Base-by-base conservation (phyloP, 2,329 filamentous ascomycete genomes). In the Hymenoscyphus infarciens region DNA sequence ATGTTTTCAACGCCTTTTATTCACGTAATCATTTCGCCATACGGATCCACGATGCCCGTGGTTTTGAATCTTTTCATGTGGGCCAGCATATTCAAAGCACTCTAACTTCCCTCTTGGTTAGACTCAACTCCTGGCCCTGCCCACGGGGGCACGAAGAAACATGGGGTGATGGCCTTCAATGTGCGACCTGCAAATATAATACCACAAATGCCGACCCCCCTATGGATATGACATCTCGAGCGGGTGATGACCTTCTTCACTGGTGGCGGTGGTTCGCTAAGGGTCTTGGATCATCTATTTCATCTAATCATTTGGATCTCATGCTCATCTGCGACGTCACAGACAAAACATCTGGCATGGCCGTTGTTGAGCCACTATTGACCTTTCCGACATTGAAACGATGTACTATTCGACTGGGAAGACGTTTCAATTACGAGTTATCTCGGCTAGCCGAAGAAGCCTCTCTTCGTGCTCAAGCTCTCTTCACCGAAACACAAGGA, bases 121-220 rank as follows among this genome's bases (percentile, higher is more conserved):
- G 58, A 60, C 58, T 60, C 58, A 60, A 60, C 8, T 60, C 15
- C 42, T 60, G 58, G 58, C 58, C 58, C 5, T 60, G 58, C 58
- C 45, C 45, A 27, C 58, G 58, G 3, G 58, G 58, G 16, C 58
- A 60, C 27, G 58, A 60, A 35, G 45, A 35, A 60, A 25, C 22
- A 29, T 33, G 16, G 16, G 19, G 11, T 22, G 27, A 49, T 60
- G 58, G 57, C 45, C 33, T 39, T 19, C n/a, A 3, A 25, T 60
- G 58, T 45, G 22, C 16, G 22, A 60, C 45, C 3, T 60, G 58
- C 31, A 22, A 33, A 16, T 31, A 19, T 60, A 8, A 31, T 33
- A 25, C 58, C 19, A 16, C n/a, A 31, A 25, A 55, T 55, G 53
- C 53, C 10, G 53, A 55, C 13, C 25, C 53, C 13, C 10, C 53